A percentile compares a stretch with the other conserved stretches of the same genome.
Conservation (phyloP, 176 grass and related monocot genomes). For the Avena eriantha region DNA sequence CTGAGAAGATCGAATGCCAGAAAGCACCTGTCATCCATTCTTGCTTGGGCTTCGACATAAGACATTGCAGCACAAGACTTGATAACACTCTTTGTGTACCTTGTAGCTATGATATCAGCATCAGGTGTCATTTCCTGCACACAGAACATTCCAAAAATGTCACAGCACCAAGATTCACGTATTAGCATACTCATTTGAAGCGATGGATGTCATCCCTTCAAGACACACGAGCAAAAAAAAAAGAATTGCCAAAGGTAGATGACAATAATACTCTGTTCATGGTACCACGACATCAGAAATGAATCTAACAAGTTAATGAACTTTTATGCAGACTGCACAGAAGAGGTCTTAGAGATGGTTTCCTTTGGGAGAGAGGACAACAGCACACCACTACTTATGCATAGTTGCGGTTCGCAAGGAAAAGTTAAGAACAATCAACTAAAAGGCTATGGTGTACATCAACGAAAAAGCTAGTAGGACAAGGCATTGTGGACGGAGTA, state of each 20-base stretch:
- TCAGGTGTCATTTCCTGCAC: conserved; percentile 92
- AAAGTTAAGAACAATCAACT: background rate
- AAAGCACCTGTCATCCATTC: conserved; percentile 96
- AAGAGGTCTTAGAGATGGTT: background rate
- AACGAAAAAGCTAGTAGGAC: background rate
- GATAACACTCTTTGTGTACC: conserved; percentile 93
- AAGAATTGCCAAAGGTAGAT: conserved; percentile 10
- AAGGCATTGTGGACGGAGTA: background rate
- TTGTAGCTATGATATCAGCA: conserved; percentile 80
- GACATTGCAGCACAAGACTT: conserved; percentile 98
- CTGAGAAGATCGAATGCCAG: conserved; percentile 22
- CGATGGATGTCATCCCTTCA: conserved; percentile 7
- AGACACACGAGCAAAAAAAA: background rate
- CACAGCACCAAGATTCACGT: conserved; percentile 16
- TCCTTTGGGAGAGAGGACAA: background rate
- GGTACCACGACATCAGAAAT: conserved; percentile 27
- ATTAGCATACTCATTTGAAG: conserved; percentile 25
- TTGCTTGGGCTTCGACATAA: conserved; percentile 98
- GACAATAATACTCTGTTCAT: background rate
- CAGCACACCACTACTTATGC: background rate
- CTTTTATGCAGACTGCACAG: background rate
- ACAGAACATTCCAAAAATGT: conserved; percentile 38
- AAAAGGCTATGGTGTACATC: conserved; percentile 4
- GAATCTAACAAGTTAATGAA: background rate
- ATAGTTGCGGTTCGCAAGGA: background rate